Conservation (phyloP, 805 yeast genomes). For the Candida dajiaensis region DNA sequence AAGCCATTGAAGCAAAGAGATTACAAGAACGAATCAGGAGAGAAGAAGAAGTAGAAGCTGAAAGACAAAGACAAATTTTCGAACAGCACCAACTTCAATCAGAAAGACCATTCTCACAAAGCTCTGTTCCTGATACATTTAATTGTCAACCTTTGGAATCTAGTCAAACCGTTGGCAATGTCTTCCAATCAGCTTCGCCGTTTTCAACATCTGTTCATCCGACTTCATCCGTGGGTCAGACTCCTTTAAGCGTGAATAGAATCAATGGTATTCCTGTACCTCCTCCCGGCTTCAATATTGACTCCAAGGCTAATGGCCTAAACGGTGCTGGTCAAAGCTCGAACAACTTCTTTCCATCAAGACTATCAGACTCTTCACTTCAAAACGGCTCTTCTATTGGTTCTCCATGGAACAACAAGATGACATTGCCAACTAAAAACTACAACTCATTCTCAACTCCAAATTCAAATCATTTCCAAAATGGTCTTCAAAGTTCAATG, state of each 20-base stretch:
- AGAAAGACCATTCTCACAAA: constrained; percentile 5
- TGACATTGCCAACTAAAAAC: not conserved
- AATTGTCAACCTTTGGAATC: not conserved
- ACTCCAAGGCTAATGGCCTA: not conserved
- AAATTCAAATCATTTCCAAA: not conserved
- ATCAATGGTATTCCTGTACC: not conserved
- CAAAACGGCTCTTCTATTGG: not conserved
- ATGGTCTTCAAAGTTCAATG: not conserved
- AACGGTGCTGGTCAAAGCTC: not conserved
- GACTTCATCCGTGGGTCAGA: not conserved
- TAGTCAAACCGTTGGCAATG: constrained; percentile 3
- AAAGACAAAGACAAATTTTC: not conserved
- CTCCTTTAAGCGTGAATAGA: not conserved
- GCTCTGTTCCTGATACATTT: not conserved
- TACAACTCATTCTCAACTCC: not conserved
- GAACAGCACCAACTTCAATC: constrained; percentile 1
- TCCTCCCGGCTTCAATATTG: not conserved
- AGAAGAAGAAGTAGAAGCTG: not conserved
- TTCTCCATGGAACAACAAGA: constrained; percentile 4
- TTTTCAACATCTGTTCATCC: constrained; percentile 2
- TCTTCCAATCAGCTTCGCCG: constrained; percentile 5
- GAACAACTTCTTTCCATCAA: not conserved
- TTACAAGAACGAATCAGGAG: not conserved
- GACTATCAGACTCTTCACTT: not conserved
- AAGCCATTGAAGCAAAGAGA: constrained; percentile 1